Base-by-base conservation (phyloP, 1,284 basidiomycete genomes). In the Sanghuangporus weigelae region DNA sequence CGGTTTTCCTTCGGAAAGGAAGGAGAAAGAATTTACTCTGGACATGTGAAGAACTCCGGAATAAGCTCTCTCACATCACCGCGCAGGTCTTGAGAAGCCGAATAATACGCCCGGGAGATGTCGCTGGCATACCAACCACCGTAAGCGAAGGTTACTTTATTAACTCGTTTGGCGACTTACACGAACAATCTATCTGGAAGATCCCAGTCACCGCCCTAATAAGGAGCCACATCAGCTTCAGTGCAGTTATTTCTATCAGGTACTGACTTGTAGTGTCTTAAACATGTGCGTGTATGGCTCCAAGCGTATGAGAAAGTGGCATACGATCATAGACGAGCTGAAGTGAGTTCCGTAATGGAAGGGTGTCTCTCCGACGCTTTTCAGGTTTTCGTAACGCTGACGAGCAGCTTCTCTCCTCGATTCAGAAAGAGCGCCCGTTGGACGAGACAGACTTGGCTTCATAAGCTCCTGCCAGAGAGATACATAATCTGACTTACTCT, bases 341-440 rank as follows among this genome's bases (percentile, higher is more conserved):
- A 96, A 98, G 73, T 98, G 96, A 1, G 96, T 98, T 55, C 93
- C 93, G 67, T 94, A 95, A 71, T 97, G 93, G 78, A 96, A 96
- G 0, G 95, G 93, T 55, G 84, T 81, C 76, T 96, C 94, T 3
- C 78, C 90, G 1, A 96, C 90, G 60, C 93, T 89, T 71, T 90
- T 79, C 14, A 94, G 79, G 67, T 89, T 93, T 49, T 78, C 76
- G 69, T 96, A 97, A 35, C 95, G 84, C 57, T 86, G 80, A 44
- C 79, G 78, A 0, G 93, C 94, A 3, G 88, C 88, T 66, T 90
- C 87, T 48, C 83, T 77, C 8, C 95, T 84, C 26, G 83, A 83
- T 7, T 83, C 78, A 0, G 91, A 93, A 49, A 97, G 81, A 1
- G 94, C 95, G 1, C 96, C 96, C 95, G 98, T 98, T 0, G 96